phyloP scores from a whole-genome alignment of 2,329 filamentous ascomycete genomes.

The Fusarium sp. region DNA sequence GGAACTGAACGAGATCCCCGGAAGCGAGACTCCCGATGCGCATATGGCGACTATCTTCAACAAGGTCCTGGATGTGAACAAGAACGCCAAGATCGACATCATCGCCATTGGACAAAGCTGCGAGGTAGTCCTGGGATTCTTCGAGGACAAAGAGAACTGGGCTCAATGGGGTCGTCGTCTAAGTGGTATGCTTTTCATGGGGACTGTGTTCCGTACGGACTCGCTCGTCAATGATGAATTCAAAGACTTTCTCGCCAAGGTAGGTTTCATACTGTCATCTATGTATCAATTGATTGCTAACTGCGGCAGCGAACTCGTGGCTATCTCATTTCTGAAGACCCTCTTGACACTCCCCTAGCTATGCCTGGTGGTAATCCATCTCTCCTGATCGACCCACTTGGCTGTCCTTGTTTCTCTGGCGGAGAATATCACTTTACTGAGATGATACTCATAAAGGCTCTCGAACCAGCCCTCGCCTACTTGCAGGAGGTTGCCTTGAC shows the following conservation, averaged over 20 bases:
- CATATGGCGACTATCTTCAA: slow-evolving; percentile 79
- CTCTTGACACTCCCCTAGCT: slow-evolving; percentile 65
- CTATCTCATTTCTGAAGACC: slow-evolving; percentile 67
- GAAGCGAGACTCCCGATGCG: slow-evolving; percentile 66
- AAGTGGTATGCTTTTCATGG: slow-evolving; percentile 63
- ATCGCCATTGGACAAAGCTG: slow-evolving; percentile 78
- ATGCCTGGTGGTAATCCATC: slow-evolving; percentile 63
- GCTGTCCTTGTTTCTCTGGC: slow-evolving; percentile 77
- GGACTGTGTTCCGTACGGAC: slow-evolving; percentile 57
- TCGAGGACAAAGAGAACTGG: slow-evolving; percentile 69
- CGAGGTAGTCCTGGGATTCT: slow-evolving; percentile 66
- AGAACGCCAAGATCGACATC: slow-evolving; percentile 72
- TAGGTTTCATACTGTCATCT: slow-evolving; percentile 42
- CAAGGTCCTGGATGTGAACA: slow-evolving; percentile 63
- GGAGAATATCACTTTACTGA: slow-evolving; percentile 72
- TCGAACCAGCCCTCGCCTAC: slow-evolving; percentile 69
- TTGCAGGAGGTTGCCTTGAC: slow-evolving; percentile 66
- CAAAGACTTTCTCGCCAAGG: slow-evolving; percentile 64
- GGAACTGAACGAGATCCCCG: slow-evolving; percentile 70
- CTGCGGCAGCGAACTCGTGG: slow-evolving; percentile 66
- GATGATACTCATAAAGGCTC: slow-evolving; percentile 69
- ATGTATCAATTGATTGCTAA: slow-evolving; percentile 21
- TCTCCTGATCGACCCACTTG: slow-evolving; percentile 60
- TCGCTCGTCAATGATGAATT: slow-evolving; percentile 60
- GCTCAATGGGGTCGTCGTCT: slow-evolving; percentile 57